Base-by-base conservation (phyloP, 805 yeast genomes). In the Saccharomyces mikatae region DNA sequence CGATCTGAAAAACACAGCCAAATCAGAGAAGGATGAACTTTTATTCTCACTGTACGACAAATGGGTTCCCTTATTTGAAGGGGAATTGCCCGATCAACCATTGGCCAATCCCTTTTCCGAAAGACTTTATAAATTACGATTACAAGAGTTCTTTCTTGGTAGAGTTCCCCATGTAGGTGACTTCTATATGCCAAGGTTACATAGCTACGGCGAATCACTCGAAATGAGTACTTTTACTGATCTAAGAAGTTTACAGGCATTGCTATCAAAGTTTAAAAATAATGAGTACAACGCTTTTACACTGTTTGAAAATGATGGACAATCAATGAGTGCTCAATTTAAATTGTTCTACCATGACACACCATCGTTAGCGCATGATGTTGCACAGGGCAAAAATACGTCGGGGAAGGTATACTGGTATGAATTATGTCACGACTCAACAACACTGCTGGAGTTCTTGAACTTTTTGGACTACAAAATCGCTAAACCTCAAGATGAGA, bases 101-200 rank as follows among this genome's bases (percentile, higher is more conserved):
- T 51, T 63, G 47, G 53, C 54, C 3, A 55, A 62, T 41, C 66
- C 68, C 13, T 65, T 53, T 57, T 58, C 53, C 2, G 63, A 63
- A 51, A 62, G 60, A 46, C 44, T 61, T n/a, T 65, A 60, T 53
- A 60, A 60, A 46, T 51, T 65, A 49, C 58, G 68, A 47, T 57
- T 56, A 8, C 57, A 60, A 22, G 68, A 65, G 47, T 65, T 62
- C 48, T 63, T 65, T 41, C 54, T 65, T 26, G 63, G 64, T 11
- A 59, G 67, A 56, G 54, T 65, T 10, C 66, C 66, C 3, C 59
- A 60, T 47, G 59, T 65, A 47, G 68, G 68, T 50, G 67, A 65
- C 54, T 65, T 65, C 29, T 65, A 65, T 52, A 24, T 65, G 21
- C 68, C 68, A 46, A 56, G 68, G 24, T 51, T 63, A 24, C 63